A percentile compares a stretch with the other conserved stretches of the same genome.
Conservation (phyloP, 306 rosid genomes). For the Cucumis sativus region Cucumber_9930_V3 NC_026659.2:1581501-1582000, state of each 20-base stretch:
- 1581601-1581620: no score
- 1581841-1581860: not conserved
- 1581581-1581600: no score
- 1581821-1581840: not conserved
- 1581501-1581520: not conserved
- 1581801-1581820: not conserved
- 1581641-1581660: no score
- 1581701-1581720: no score
- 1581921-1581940: not conserved
- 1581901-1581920: not conserved
- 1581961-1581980: slow-evolving; percentile 10
- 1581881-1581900: slow-evolving; percentile 1
- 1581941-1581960: slow-evolving; percentile 8
- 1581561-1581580: not conserved
- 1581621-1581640: no score
- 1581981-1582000: slow-evolving; percentile 7
- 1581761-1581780: not conserved
- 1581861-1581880: not conserved
- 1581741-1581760: no score
- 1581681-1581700: no score
- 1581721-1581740: no score
- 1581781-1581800: not conserved
- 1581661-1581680: no score
- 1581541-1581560: not conserved
- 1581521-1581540: no score